These are phyloP conservation scores for Dictyostelium purpureum DNA, from an alignment of 78 protist species.

Conservation along the genomic window DNA sequence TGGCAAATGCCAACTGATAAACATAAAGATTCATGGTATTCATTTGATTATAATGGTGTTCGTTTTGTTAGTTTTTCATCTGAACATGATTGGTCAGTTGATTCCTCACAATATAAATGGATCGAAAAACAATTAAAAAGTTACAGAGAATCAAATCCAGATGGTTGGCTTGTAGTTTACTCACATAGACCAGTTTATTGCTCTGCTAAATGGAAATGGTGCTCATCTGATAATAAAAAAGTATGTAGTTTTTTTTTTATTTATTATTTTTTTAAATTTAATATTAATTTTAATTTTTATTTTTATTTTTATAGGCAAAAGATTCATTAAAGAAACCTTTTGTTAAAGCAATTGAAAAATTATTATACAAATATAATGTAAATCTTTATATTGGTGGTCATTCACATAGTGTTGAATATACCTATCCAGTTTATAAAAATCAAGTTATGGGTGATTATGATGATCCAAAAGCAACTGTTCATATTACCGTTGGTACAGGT, in stretches of 20 bases:
- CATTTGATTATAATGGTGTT: slow-evolving; percentile 55
- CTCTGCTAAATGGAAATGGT: slow-evolving; percentile 2
- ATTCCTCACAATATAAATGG: slow-evolving; percentile 22
- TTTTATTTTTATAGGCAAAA: not conserved
- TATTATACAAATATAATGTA: slow-evolving; percentile 48
- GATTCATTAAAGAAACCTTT: not conserved
- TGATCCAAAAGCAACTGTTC: slow-evolving; percentile 29
- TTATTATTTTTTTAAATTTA: not conserved
- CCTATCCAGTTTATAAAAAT: slow-evolving; percentile 20
- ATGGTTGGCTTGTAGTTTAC: slow-evolving; percentile 22
- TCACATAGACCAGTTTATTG: slow-evolving; percentile 57
- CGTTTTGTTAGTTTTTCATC: slow-evolving; percentile 57
- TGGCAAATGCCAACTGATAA: slow-evolving; percentile 36
- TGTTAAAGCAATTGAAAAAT: slow-evolving; percentile 4
- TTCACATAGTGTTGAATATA: slow-evolving; percentile 15
- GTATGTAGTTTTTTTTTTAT: not conserved
- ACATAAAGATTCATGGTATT: slow-evolving; percentile 16
- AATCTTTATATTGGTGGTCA: slow-evolving; percentile 41
- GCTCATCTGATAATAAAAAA: slow-evolving; percentile 2
- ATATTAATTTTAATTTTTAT: not conserved
- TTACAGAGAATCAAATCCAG: slow-evolving; percentile 25
- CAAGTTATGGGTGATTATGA: not conserved
- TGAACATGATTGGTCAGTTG: slow-evolving; percentile 20
- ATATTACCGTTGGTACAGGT: slow-evolving; percentile 40
- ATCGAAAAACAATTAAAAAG: slow-evolving; percentile 5